Base-by-base conservation (phyloP, 129 eudicot species). In the Solidago caesia region DNA sequence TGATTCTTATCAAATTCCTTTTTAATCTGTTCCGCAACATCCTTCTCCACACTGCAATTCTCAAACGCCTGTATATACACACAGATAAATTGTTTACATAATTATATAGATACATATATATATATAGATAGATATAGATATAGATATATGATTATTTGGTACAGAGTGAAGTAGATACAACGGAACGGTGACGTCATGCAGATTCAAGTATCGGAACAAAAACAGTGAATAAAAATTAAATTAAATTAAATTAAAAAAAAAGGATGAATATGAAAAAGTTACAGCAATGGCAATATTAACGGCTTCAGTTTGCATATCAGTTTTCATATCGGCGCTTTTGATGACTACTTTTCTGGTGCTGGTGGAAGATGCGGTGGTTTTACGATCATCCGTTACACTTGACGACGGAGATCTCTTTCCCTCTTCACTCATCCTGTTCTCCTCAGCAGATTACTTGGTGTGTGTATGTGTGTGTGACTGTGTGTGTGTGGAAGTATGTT, bases 241-340 rank as follows among this genome's bases (percentile, higher is more conserved):
- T 21, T 2, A 55, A 4, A 21, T 12, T 5, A 16, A 4, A 14
- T 13, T 45, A 70, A 71, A 52, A 44, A 21, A 25, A 51, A 48
- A 13, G 8, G 67, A 61, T 61, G 21, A 62, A 68, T 51, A 58
- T 43, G 65, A 51, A 64, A 14, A 39, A 39, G 27, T 8, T 88
- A 94, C 99, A 51, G 82, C 75, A 69, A 94, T 79, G 73, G 98
- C 98, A 85, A 94, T 80, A 86, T 90, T 84, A 63, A 94, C 80
- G 58, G 98, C 97, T 64, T 90, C 99, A 66, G 77, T 84, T 81
- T 94, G 99, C 83, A 94, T 64, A 67, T 94, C 96, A 14, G 87
- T 88, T 70, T 83, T 88, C 99, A 94, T 90, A 68, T 94, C 99
- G 44, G 99, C 99, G 70, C 97, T 94, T 74, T 94, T 94, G 60